A percentile compares a stretch with the other conserved stretches of the same genome.
These are phyloP conservation scores for Aureobasidium sp. DNA, from an alignment of 2,329 filamentous ascomycete genomes.

Conservation along the genomic window DNA sequence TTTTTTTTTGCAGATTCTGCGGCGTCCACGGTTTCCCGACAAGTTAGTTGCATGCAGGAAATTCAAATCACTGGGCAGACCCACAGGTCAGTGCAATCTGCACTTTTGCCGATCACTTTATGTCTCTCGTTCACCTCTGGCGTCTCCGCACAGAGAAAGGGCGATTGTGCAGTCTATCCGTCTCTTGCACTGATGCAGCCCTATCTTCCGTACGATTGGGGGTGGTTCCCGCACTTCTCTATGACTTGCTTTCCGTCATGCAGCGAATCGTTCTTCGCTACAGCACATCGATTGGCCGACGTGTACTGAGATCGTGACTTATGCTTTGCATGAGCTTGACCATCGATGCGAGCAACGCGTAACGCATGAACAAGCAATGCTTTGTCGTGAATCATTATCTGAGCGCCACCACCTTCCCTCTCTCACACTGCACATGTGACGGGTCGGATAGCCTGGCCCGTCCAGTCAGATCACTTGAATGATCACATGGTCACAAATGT, in stretches of 20 bases:
- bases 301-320: neutral
- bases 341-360: neutral
- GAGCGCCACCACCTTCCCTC: neutral
- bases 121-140: neutral
- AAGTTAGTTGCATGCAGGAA: conserved; percentile 5
- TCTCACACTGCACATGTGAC: neutral
- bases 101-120: neutral
- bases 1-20: conserved; percentile 7
- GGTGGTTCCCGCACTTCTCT: neutral
- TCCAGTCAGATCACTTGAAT: neutral
- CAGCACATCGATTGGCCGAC: neutral
- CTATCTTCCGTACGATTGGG: neutral
- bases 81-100: neutral
- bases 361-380: neutral
- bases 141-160: neutral
- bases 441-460: neutral
- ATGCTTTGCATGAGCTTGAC: neutral
- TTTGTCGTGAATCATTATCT: neutral
- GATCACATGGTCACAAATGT: neutral
- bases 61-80: neutral
- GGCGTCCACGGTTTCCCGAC: neutral
- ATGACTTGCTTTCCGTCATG: neutral
- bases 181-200: conserved; percentile 2
- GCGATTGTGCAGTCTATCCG: neutral
- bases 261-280: neutral